These are phyloP conservation scores for Pichia deserticola DNA, from an alignment of 805 yeast species.

Conservation along the genomic window DNA sequence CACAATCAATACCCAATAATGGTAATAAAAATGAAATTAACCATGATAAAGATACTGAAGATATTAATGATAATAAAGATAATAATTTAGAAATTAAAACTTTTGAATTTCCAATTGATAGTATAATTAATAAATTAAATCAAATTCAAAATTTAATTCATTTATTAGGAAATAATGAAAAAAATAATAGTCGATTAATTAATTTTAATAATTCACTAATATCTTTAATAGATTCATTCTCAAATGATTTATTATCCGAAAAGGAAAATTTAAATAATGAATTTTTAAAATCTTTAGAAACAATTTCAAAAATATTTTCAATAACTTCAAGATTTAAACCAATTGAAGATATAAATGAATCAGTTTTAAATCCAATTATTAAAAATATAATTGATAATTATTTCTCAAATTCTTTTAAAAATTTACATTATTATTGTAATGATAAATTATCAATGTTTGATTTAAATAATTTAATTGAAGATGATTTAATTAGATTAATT, in stretches of 20 bases:
- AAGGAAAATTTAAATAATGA: conserved; percentile 15
- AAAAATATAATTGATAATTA: conserved; percentile 18
- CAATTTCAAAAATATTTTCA: conserved; percentile 19
- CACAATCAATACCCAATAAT: too few relatives aligned
- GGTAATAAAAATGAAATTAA: too few relatives aligned
- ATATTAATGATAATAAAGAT: not conserved
- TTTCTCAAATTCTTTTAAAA: conserved; percentile 11
- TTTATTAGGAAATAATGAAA: conserved; percentile 8
- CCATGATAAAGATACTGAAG: not conserved
- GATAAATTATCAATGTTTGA: conserved; percentile 18
- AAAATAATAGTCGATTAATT: not conserved
- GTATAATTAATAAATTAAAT: conserved; percentile 4
- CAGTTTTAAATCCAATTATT: conserved; percentile 14
- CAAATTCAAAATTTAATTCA: conserved; percentile 4
- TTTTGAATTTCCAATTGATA: conserved; percentile 6
- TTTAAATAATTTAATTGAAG: conserved; percentile 18
- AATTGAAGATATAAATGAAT: conserved; percentile 12
- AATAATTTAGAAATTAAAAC: not conserved
- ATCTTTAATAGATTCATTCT: not conserved
- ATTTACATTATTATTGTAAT: conserved; percentile 17
- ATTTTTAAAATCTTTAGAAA: conserved; percentile 21
- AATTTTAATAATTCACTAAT: conserved; percentile 4
- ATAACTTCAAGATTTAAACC: conserved; percentile 10
- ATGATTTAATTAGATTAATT: conserved; percentile 16
- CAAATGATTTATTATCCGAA: conserved; percentile 2